Conservation (phyloP, 78 protist species). For the Planoprotostelium fungivorum region DNA sequence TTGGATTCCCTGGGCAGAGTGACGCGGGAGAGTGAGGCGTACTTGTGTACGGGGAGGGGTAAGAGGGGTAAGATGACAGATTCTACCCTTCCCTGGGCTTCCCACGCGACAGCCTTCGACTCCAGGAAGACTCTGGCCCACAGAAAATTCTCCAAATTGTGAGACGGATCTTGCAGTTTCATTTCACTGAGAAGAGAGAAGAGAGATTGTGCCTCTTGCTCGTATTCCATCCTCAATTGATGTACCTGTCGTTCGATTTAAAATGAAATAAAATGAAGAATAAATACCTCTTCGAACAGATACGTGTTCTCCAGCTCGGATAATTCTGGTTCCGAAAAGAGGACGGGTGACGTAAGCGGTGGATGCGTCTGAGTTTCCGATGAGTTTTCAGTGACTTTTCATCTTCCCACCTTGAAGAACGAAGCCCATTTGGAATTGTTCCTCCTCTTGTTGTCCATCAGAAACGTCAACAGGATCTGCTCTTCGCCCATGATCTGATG, state of each 20-base stretch:
- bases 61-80: not conserved
- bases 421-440: not conserved
- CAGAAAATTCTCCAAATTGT: not conserved
- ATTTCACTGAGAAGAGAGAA: not conserved
- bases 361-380: not conserved
- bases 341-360: not conserved
- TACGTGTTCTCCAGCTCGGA: not conserved
- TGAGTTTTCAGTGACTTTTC: too few relatives aligned
- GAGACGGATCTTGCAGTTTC: not conserved
- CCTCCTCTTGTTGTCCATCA: not conserved
- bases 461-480: not conserved
- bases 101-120: not conserved
- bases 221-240: not conserved
- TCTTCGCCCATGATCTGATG: not conserved
- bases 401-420: not conserved
- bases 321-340: not conserved
- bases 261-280: not conserved
- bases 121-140: not conserved
- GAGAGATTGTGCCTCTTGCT: not conserved
- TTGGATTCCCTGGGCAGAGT: not conserved
- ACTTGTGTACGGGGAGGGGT: not conserved
- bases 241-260: not conserved
- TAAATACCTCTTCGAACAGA: not conserved
- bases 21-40: not conserved
- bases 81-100: not conserved